Percentiles rank a stretch among this genome's conserved stretches.
Conservation (phyloP, 2,329 filamentous ascomycete species). For the Pseudocercospora musae region DNA sequence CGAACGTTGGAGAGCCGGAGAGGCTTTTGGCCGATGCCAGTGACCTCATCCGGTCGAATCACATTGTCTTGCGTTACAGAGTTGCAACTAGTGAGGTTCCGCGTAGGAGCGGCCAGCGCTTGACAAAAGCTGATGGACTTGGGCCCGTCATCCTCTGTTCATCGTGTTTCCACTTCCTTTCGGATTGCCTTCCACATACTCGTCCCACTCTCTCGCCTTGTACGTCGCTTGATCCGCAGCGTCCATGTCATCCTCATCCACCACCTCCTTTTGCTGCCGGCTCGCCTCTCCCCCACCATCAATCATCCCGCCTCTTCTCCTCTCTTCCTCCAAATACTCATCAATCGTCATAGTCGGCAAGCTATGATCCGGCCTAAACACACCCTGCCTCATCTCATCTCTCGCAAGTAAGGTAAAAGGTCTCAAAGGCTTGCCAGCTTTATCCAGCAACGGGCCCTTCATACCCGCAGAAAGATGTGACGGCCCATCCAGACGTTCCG, state of each 20-base stretch:
- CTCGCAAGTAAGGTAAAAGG: constrained; percentile 76
- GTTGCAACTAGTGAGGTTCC: too few species aligned
- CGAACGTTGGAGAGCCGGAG: too few species aligned
- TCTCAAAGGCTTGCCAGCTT: constrained; percentile 77
- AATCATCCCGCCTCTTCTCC: constrained; percentile 77
- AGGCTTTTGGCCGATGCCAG: too few species aligned
- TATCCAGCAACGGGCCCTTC: constrained; percentile 66
- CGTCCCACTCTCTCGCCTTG: constrained; percentile 94
- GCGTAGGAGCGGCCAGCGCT: too few species aligned
- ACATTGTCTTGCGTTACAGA: too few species aligned
- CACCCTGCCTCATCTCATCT: constrained; percentile 70
- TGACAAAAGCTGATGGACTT: too few species aligned
- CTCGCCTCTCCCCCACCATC: constrained; percentile 82
- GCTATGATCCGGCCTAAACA: constrained; percentile 89
- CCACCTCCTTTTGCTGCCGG: constrained; percentile 62
- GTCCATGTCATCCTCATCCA: constrained; percentile 88
- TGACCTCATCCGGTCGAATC: too few species aligned
- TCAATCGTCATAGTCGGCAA: constrained; percentile 97
- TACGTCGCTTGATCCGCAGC: constrained; percentile 84
- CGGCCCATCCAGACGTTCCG: constrained; percentile 69
- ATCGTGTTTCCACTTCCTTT: constrained; percentile 79
- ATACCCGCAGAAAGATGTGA: constrained; percentile 52
- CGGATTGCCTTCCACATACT: constrained; percentile 85
- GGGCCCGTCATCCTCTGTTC: constrained; percentile 64
- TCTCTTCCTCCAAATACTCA: constrained; percentile 93